phyloP scores from a whole-genome alignment of 2,329 filamentous ascomycete genomes.

The Xylariaceae sp. region DNA sequence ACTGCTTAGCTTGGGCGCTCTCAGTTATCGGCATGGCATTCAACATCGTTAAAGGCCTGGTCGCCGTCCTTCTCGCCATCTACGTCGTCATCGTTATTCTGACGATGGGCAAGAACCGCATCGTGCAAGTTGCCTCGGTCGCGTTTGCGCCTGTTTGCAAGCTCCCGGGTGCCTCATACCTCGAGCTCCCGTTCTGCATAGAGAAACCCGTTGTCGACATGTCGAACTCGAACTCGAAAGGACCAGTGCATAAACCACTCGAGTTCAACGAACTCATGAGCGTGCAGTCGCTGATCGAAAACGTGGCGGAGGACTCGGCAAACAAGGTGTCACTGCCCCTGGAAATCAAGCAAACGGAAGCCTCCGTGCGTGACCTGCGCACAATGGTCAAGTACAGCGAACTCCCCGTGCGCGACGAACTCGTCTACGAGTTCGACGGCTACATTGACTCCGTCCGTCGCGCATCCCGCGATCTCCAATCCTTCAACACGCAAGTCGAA shows the following conservation, averaged over 20 bases:
- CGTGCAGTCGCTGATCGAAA: constrained; percentile 70
- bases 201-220: constrained; percentile 9
- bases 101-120: constrained; percentile 56
- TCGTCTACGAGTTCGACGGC: constrained; percentile 68
- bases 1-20: constrained; percentile 44
- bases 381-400: constrained; percentile 66
- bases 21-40: constrained; percentile 56
- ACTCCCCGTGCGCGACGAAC: constrained; percentile 61
- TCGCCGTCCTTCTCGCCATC: constrained; percentile 56
- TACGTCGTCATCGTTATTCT: constrained; percentile 56
- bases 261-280: constrained; percentile 73
- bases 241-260: constrained; percentile 32
- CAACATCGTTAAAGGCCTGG: constrained; percentile 56
- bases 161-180: constrained; percentile 57
- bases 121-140: constrained; percentile 54
- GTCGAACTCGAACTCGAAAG: constrained; percentile 12
- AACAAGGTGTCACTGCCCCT: constrained; percentile 63
- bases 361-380: constrained; percentile 67
- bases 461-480: constrained; percentile 61
- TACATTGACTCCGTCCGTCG: constrained; percentile 66
- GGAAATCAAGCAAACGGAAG: constrained; percentile 74
- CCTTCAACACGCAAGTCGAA: constrained; percentile 72
- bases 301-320: constrained; percentile 63
- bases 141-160: constrained; percentile 65
- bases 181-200: constrained; percentile 61